Base-by-base conservation (phyloP, 306 rosid species). In the Corylus heterophylla region DNA sequence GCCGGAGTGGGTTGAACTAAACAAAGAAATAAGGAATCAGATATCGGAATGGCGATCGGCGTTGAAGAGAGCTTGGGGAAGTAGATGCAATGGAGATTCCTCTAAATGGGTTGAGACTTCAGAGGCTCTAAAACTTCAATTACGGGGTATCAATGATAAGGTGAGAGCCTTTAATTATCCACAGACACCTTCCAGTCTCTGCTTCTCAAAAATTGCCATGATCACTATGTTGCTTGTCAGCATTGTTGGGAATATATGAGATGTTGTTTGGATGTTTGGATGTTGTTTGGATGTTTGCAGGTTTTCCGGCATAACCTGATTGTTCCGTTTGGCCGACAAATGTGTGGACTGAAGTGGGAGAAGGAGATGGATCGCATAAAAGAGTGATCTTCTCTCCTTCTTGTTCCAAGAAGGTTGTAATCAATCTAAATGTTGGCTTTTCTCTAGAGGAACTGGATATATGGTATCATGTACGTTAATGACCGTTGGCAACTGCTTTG, bases 1-100 rank as follows among this genome's bases (percentile, higher is more conserved):
- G 3, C 98, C 97, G 0, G 93, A 89, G 80, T 94, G 97, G 97
- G 91, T 92, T 71, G 94, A 90, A 73, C 98, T 92, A 81, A 94
- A 94, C 96, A 90, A 92, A 68, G 98, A 94, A 85, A 92, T 94
- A 69, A 88, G 97, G 85, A 81, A 39, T 64, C 79, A 49, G 25
- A 77, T 88, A 54, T 83, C 91, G 8, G 89, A 88, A 67, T 90
- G 96, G 96, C 86, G 94, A 35, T 35, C 37, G 3, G 74, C 86
- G 12, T 85, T 94, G 85, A 88, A 83, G 84, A 89, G 75, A 71
- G 93, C 93, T 35, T 90, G 89, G 91, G 76, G 68, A 47, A 76
- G 45, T 76, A 94, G 75, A 64, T 54, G 90, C 88, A 72, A 85
- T 54, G 93, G 83, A 51, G 96, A 88, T 73, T 69, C 80, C 37